Conservation (phyloP, 768 basidiomycete species). For the Gloeopeniophorella convolvens region DNA sequence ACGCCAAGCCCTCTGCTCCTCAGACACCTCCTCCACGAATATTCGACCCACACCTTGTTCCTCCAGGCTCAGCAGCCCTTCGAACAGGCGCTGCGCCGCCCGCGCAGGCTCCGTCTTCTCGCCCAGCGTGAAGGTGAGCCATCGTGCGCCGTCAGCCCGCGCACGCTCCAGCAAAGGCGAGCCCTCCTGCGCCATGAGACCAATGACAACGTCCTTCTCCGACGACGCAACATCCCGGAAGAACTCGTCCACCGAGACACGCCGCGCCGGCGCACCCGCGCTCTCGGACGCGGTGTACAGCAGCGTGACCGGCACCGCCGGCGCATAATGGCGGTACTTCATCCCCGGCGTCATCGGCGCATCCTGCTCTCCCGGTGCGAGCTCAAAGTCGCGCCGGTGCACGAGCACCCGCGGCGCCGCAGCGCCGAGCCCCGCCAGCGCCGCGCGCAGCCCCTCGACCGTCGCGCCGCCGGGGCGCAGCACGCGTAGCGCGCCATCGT, state of each 20-base stretch:
- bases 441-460: conserved; percentile 71
- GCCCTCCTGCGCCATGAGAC: conserved; percentile 61
- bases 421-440: conserved; percentile 38
- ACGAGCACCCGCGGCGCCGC: conserved; percentile 49
- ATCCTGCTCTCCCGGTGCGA: conserved; percentile 58
- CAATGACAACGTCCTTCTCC: conserved; percentile 41
- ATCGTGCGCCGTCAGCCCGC: conserved; percentile 35
- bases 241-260: conserved; percentile 32
- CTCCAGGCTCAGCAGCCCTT: conserved; percentile 80
- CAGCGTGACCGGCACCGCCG: conserved; percentile 78
- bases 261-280: conserved; percentile 26
- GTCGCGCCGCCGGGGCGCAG: conserved; percentile 90
- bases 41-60: conserved; percentile 71
- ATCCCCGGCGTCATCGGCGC: conserved; percentile 95
- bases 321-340: conserved; percentile 98
- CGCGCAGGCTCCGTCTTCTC: conserved; percentile 50
- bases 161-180: conserved; percentile 34
- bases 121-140: conserved; percentile 46
- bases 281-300: conserved; percentile 43
- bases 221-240: conserved; percentile 32
- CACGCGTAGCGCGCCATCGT: conserved; percentile 70
- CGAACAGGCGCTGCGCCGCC: conserved; percentile 79
- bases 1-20: conserved; percentile 82
- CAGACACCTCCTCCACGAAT: conserved; percentile 75
- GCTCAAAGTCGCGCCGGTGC: conserved; percentile 66